A percentile compares a stretch with the other conserved stretches of the same genome.
These are phyloP conservation scores for Lojkania enalia DNA, from an alignment of 2,329 filamentous ascomycete species.

Conservation along the genomic window DNA sequence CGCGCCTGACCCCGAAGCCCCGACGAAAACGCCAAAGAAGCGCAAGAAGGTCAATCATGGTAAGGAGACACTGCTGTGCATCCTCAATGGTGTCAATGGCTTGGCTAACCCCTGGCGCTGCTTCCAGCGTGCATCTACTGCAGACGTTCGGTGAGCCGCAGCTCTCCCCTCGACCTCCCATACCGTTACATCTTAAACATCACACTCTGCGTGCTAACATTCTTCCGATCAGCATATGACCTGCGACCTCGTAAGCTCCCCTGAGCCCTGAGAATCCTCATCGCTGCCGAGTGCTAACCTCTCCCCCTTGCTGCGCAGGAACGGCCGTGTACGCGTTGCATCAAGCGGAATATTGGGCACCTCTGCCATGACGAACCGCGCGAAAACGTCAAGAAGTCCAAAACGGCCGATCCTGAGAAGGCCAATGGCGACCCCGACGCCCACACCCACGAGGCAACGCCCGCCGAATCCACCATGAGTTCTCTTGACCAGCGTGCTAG, in stretches of 20 bases:
- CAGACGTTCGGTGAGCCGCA: constrained; percentile 54
- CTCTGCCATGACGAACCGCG: constrained; percentile 97
- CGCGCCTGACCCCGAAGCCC: constrained; percentile 33
- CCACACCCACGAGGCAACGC: constrained; percentile 32
- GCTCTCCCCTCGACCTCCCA: constrained; percentile 26
- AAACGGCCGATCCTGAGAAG: constrained; percentile 53
- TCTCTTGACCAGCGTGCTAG: constrained; percentile 33
- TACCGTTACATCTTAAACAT: constrained; percentile 24
- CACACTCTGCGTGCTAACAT: constrained; percentile 40
- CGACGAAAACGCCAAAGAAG: constrained; percentile 50
- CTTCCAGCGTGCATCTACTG: constrained; percentile 56
- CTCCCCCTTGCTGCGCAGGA: constrained; percentile 63
- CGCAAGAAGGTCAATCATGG: constrained; percentile 59
- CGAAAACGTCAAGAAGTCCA: constrained; percentile 78
- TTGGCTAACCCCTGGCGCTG: constrained; percentile 32
- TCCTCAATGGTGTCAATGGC: constrained; percentile 22
- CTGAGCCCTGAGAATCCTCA: constrained; percentile 12
- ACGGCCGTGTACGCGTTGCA: constrained; percentile 93
- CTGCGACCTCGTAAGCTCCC: constrained; percentile 52
- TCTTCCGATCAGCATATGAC: constrained; percentile 53
- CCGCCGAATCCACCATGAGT: constrained; percentile 33
- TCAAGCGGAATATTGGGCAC: constrained; percentile 98
- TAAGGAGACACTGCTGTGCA: constrained; percentile 34
- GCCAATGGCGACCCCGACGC: constrained; percentile 35
- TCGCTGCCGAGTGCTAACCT: constrained; percentile 31